Conservation (phyloP, 306 rosid genomes). For the Ormosia emarginata region DNA sequence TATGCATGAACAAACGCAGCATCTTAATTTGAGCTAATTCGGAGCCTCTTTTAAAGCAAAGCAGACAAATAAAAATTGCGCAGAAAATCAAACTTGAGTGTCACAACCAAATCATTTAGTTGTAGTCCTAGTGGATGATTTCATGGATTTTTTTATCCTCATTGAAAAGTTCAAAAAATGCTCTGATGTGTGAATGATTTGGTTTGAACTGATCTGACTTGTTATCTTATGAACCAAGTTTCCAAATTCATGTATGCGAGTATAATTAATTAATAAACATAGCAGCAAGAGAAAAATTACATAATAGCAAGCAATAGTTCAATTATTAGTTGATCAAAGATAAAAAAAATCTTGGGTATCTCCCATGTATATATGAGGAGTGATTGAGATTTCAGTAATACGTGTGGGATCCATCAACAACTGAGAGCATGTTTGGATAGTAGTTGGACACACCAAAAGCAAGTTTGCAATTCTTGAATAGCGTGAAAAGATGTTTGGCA, state of each 20-base stretch:
- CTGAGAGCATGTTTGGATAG: too few relatives aligned
- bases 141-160: not conserved
- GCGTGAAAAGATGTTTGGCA: too few relatives aligned
- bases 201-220: not conserved
- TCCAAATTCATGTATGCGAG: not conserved
- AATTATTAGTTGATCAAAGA: too few relatives aligned
- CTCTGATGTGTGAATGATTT: not conserved
- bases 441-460: too few relatives aligned
- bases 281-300: too few relatives aligned
- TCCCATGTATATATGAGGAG: too few relatives aligned
- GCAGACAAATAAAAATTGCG: not conserved
- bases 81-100: not conserved
- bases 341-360: too few relatives aligned
- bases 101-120: not conserved
- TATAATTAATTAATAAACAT: too few relatives aligned
- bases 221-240: not conserved
- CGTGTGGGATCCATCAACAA: not conserved
- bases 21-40: not conserved
- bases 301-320: not conserved
- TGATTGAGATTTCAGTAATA: not conserved
- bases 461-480: too few relatives aligned
- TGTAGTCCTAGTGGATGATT: not conserved
- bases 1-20: too few relatives aligned
- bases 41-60: not conserved
- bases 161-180: not conserved